Conservation (phyloP, 2,329 filamentous ascomycete genomes). For the Sporothrix protearum region DNA sequence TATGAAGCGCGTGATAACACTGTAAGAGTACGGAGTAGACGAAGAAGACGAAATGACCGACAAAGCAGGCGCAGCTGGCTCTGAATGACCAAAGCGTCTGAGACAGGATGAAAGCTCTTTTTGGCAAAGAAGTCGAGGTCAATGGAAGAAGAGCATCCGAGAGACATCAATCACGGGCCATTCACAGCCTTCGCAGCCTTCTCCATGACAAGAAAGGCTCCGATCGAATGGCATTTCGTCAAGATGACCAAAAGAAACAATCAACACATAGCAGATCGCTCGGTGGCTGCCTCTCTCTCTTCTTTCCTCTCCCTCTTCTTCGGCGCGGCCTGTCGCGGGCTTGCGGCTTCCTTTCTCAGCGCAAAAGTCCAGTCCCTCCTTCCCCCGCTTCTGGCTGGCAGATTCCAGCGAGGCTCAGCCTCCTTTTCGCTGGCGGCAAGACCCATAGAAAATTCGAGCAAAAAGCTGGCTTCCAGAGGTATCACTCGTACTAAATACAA, state of each 20-base stretch:
- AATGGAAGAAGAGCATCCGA: too few species aligned
- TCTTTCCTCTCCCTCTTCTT: conserved; percentile 8
- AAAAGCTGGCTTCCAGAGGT: not conserved
- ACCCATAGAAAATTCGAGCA: not conserved
- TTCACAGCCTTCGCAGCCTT: not conserved
- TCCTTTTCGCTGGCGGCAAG: conserved; percentile 11
- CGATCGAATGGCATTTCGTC: not conserved
- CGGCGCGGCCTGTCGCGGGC: not conserved
- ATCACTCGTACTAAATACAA: not conserved
- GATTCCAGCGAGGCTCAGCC: conserved; percentile 16
- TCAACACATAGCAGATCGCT: conserved; percentile 9
- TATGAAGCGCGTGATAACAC: not conserved
- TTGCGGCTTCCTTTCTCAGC: not conserved
- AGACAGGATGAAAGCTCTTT: not conserved
- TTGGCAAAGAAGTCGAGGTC: not conserved
- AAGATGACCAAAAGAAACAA: not conserved
- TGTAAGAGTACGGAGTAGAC: not conserved
- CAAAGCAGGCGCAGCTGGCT: not conserved
- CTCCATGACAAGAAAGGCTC: not conserved
- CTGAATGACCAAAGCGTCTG: not conserved
- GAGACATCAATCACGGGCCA: not conserved
- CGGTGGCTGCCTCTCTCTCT: conserved; percentile 6
- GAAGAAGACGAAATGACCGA: not conserved
- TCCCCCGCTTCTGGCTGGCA: not conserved
- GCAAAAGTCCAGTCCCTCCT: not conserved